Evolutionary conservation across 257 asterid genomes (phyloP).

Genomic region (Paulownia fortunei): DNA sequence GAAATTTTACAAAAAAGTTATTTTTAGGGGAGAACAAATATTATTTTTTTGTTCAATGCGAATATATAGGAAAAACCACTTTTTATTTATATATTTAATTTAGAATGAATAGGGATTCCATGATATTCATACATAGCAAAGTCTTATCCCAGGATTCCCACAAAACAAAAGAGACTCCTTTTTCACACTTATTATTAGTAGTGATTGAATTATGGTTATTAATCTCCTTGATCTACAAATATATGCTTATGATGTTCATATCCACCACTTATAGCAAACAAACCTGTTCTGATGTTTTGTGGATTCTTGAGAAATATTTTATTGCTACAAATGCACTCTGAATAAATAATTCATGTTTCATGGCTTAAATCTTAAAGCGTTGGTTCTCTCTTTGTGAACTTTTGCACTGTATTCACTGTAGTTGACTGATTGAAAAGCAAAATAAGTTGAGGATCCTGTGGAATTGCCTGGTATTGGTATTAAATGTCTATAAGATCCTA

Average conservation of each 20-base stretch:
- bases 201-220: no score
- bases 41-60: neutral
- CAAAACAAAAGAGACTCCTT: neutral
- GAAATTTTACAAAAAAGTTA: no score
- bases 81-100: neutral
- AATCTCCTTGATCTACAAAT: neutral
- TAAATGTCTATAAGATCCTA: neutral
- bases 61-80: neutral
- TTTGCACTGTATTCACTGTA: neutral
- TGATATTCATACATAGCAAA: neutral
- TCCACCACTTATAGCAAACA: no score
- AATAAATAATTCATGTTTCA: no score
- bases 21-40: neutral
- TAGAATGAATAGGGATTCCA: no score
- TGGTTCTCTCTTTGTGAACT: no score
- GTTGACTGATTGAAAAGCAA: neutral
- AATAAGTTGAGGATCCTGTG: neutral
- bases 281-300: no score
- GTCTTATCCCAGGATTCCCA: neutral
- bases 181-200: no score
- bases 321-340: no score
- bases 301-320: no score
- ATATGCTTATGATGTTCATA: no score
- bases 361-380: no score
- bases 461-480: neutral